A percentile compares a stretch with the other conserved stretches of the same genome.
Evolutionary conservation across 441 rosid species (phyloP).

Genomic region (Brassica hybrid): DNA sequence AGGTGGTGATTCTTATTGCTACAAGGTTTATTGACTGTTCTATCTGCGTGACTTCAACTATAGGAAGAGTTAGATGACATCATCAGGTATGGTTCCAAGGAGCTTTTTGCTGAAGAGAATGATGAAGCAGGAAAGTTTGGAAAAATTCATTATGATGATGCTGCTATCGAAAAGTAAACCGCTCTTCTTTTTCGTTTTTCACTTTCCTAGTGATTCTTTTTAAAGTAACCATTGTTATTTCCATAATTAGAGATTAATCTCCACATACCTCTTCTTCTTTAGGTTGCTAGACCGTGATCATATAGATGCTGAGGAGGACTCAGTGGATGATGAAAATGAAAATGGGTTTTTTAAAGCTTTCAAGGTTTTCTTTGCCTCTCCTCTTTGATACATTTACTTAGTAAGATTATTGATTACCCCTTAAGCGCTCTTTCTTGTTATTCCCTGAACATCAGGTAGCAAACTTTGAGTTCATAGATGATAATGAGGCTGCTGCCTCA

Average conservation of each 20-base stretch:
- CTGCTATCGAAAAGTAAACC: conserved; percentile 77
- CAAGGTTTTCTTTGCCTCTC: no score
- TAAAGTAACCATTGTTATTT: neutral
- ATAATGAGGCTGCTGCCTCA: conserved; percentile 66
- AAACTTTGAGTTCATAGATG: conserved; percentile 83
- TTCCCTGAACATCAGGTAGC: conserved; percentile 61
- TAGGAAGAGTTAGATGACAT: conserved; percentile 94
- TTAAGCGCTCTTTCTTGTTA: no score
- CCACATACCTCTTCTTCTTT: conserved; percentile 16
- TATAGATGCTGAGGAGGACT: conserved; percentile 47
- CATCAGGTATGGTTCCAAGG: conserved; percentile 88
- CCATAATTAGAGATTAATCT: conserved; percentile 10
- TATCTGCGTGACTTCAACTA: conserved; percentile 22
- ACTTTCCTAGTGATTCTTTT: neutral
- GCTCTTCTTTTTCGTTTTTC: conserved; percentile 4
- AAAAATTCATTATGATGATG: conserved; percentile 89
- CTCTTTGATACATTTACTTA: no score
- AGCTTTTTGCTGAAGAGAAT: conserved; percentile 80
- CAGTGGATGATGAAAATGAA: no score
- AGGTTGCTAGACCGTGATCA: conserved; percentile 87
- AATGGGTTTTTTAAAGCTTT: no score
- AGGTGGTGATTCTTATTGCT: neutral
- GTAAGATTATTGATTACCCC: no score
- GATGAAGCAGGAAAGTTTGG: conserved; percentile 88
- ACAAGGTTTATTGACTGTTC: conserved; percentile 24